Conservation (phyloP, 2,329 filamentous ascomycete species). For the Cordyceps cateniannulata region DNA sequence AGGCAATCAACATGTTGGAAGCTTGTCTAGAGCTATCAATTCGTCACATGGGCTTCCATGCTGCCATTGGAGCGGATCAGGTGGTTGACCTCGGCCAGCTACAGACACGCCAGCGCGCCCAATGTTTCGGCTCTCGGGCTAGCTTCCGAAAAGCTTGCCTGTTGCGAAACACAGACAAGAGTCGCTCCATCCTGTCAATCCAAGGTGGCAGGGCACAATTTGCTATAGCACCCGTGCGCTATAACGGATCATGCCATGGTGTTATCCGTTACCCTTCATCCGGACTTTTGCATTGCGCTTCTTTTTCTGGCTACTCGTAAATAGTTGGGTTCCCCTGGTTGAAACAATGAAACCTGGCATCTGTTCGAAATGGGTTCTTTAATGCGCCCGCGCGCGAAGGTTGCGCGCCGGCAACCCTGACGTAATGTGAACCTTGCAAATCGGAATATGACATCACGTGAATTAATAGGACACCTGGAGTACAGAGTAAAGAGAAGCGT, state of each 20-base stretch:
- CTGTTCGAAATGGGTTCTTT: no score
- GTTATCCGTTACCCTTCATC: not conserved
- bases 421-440: no score
- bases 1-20: no score
- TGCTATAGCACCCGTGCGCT: not conserved
- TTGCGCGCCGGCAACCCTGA: no score
- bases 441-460: slow-evolving; percentile 1
- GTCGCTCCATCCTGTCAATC: not conserved
- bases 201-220: not conserved
- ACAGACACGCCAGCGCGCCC: not conserved
- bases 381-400: no score
- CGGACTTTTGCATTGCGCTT: not conserved
- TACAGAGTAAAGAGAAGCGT: not conserved
- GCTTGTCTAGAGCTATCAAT: no score
- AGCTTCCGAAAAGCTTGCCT: not conserved
- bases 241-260: not conserved
- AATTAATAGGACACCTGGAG: not conserved
- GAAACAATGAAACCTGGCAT: no score
- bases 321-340: no score
- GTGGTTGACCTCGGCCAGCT: no score
- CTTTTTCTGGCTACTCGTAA: not conserved
- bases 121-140: not conserved
- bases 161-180: not conserved
- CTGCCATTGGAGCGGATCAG: no score
- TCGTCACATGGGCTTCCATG: no score